Conservation (phyloP, 225 moss, liverwort and hornwort genomes). For the Straminergon stramineum region DNA sequence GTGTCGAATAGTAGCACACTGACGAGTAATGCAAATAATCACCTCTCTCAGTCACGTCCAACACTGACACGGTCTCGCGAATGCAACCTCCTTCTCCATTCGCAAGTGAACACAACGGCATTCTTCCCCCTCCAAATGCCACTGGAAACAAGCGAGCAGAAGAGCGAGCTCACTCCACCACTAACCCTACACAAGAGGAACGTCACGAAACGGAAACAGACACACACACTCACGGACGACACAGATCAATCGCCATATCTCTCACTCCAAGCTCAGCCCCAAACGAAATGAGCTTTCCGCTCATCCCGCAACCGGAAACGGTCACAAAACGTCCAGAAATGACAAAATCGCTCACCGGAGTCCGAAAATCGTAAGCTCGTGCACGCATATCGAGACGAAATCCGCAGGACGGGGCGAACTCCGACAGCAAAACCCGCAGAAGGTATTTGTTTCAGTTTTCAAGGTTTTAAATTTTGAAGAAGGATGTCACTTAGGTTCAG, state of each 20-base stretch:
- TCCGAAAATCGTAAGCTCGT: not conserved
- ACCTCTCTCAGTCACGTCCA: not conserved
- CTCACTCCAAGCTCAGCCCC: not conserved
- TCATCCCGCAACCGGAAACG: not conserved
- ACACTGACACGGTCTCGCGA: not conserved
- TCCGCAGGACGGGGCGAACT: not conserved
- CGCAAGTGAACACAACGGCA: not conserved
- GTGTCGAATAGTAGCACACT: not conserved
- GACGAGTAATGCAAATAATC: not conserved
- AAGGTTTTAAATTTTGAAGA: no score
- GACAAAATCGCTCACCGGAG: not conserved
- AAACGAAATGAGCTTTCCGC: not conserved
- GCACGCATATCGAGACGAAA: conserved; percentile 14
- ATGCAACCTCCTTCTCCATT: not conserved
- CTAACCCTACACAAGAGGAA: not conserved
- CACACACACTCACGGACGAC: not conserved
- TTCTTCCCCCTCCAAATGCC: not conserved
- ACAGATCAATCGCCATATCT: not conserved
- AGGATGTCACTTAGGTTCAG: no score
- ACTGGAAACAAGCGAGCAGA: not conserved
- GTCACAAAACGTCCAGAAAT: not conserved
- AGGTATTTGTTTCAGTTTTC: not conserved
- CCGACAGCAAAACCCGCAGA: conserved; percentile 10
- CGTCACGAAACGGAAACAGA: not conserved
- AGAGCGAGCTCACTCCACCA: not conserved